These are phyloP conservation scores for Paramecium octaurelia DNA, from an alignment of 73 alveolate genomes.

Conservation along the genomic window DNA sequence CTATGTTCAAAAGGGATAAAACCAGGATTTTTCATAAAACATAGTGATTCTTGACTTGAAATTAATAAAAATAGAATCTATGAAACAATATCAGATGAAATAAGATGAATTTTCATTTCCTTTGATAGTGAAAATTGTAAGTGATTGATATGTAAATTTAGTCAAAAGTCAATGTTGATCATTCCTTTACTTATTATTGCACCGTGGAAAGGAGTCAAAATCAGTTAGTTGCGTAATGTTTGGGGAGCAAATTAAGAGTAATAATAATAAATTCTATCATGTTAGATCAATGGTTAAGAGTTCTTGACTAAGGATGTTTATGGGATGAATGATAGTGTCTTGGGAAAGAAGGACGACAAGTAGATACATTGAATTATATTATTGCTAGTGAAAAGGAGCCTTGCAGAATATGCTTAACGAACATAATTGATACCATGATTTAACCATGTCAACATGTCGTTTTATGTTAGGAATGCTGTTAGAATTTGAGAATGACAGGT, in stretches of 20 bases:
- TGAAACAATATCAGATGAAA: background rate
- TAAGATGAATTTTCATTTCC: background rate
- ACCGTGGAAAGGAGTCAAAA: background rate
- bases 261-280: background rate
- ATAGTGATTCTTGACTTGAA: background rate
- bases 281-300: background rate
- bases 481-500: background rate
- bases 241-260: background rate
- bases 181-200: constrained; percentile 21
- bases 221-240: background rate
- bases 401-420: constrained; percentile 26
- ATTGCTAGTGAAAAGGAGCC: constrained; percentile 2
- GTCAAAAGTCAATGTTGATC: background rate
- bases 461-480: constrained; percentile 16
- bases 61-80: background rate
- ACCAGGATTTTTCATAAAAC: background rate
- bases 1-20: background rate
- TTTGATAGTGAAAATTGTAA: constrained; percentile 1
- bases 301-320: background rate
- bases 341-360: background rate
- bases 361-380: background rate
- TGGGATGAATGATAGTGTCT: constrained; percentile 49
- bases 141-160: background rate
- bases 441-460: background rate
- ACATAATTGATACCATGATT: background rate